These are phyloP conservation scores for Gonapodya prolifera DNA, from an alignment of 192 early-diverging fungal species.

Conservation along the genomic window DNA sequence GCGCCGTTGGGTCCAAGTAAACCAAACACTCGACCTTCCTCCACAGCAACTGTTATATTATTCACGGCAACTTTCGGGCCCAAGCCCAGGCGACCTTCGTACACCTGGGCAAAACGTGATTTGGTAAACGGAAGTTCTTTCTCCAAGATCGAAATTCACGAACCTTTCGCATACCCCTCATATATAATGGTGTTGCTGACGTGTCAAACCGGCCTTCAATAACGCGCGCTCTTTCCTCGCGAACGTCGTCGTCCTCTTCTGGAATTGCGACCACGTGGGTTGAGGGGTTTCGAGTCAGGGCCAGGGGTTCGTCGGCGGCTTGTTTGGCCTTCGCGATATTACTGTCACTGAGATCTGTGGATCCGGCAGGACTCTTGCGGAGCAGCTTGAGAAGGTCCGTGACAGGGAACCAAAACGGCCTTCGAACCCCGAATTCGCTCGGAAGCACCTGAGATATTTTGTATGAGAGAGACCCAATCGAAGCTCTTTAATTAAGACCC, in stretches of 20 bases:
- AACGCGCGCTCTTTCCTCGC: conserved; percentile 42
- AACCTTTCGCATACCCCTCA: conserved; percentile 42
- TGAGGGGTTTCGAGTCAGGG: too few species aligned
- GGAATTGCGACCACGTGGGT: background rate
- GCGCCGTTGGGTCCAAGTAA: conserved; percentile 30
- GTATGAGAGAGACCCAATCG: background rate
- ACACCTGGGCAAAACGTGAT: too few species aligned
- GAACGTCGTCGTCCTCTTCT: conserved; percentile 50
- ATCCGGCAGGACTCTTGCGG: conserved; percentile 11
- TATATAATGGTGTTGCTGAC: conserved; percentile 31
- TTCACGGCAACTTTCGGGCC: conserved; percentile 50
- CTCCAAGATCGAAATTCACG: too few species aligned
- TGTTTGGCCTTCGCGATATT: background rate
- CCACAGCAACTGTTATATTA: conserved; percentile 50
- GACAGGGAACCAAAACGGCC: conserved; percentile 49
- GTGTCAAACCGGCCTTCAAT: conserved; percentile 18
- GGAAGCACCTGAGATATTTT: conserved; percentile 18
- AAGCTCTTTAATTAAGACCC: background rate
- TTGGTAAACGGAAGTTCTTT: too few species aligned
- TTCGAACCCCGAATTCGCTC: conserved; percentile 47
- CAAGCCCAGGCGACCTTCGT: conserved; percentile 18
- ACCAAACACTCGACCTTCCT: conserved; percentile 50
- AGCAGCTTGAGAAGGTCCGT: conserved; percentile 18
- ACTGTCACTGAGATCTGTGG: background rate
- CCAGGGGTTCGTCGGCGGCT: background rate